Evolutionary conservation across 495 filamentous ascomycete genomes (phyloP), one percentile per base, ranked within the genome.

Genomic region (Cercophora samala): DNA sequence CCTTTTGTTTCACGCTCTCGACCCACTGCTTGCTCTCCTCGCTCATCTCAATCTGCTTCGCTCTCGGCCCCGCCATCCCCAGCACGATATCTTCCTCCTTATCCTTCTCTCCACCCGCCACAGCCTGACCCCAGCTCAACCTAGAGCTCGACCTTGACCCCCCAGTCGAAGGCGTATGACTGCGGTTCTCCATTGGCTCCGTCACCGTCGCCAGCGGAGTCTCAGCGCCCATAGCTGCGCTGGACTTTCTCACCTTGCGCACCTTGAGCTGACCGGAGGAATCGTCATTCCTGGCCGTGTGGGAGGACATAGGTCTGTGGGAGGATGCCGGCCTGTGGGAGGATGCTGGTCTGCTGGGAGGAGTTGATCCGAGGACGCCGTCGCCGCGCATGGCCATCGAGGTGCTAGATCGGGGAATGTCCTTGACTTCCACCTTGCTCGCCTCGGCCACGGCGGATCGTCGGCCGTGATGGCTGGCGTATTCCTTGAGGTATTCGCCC

Each of bases 401-500:
- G 17, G 58, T 53, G 24, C 68, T 54, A 24, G 67, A 52, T 58
- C 74, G 66, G 29, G 82, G 77, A 5, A 88, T 67, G 65, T 88
- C 88, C 65, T 84, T 82, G 59, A 91, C 80, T 73, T 91, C 86
- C 53, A 88, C 79, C 71, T 82, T 84, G 24, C 81, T 75, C 25
- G 37, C 13, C 37, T 76, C 76, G 13, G 66, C 70, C 17, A n/a
- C 69, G 15, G 60, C 73, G 54, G 85, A 83, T 19, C 87, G 79
- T 4, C 85, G 85, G 54, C 92, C 90, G 74, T 98, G 95, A 76
- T 99, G 95, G 58, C 87, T 84, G 22, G 92, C 93, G 72, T 96
- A 99, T 74, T 97, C 91, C 68, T 90, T 88, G n/a, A 99, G 83
- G 74, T 97, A 98, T 76, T 97, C 94, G 25, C 89, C 93, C 23